Percentiles rank a stretch among this genome's conserved stretches.
phyloP scores from a whole-genome alignment of 2,329 filamentous ascomycete genomes.

The Penicillium sp. region DNA sequence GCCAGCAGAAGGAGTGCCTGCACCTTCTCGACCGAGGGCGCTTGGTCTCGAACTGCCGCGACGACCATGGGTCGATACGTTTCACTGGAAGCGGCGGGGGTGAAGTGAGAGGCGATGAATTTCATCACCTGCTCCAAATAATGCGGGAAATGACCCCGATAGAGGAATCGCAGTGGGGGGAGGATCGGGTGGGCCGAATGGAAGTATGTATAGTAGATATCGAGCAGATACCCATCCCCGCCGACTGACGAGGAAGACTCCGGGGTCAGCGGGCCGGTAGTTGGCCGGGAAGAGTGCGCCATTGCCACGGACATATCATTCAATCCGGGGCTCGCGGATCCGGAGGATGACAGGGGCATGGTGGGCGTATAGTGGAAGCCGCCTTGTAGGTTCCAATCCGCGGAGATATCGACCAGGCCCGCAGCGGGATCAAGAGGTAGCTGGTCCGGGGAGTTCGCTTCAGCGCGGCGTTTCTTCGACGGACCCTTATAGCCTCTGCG shows the following conservation, averaged over 20 bases:
- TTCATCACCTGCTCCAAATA: conserved; percentile 56
- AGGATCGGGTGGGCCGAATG: conserved; percentile 57
- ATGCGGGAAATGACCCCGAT: conserved; percentile 39
- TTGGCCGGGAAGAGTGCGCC: conserved; percentile 17
- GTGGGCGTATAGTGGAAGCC: conserved; percentile 25
- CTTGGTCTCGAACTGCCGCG: conserved; percentile 31
- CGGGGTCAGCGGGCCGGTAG: conserved; percentile 33
- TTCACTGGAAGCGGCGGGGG: conserved; percentile 46
- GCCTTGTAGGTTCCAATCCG: conserved; percentile 40
- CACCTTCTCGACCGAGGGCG: conserved; percentile 61
- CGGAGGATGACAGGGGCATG: conserved; percentile 24
- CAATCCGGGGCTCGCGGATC: conserved; percentile 26
- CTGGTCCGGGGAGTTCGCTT: conserved; percentile 40
- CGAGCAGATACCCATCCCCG: conserved; percentile 45
- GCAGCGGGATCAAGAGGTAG: conserved; percentile 50
- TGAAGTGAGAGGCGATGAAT: conserved; percentile 57
- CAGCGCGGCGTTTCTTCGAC: conserved; percentile 48
- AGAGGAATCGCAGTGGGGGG: conserved; percentile 47
- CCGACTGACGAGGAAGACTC: conserved; percentile 35
- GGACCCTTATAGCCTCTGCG: conserved; percentile 72
- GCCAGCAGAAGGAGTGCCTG: conserved; percentile 76
- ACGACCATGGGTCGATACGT: conserved; percentile 42
- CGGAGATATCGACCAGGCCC: conserved; percentile 38
- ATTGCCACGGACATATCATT: conserved; percentile 19
- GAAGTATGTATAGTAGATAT: conserved; percentile 58